Conservation (phyloP, 2,329 filamentous ascomycete species). For the Ophiostoma sp. region DNA sequence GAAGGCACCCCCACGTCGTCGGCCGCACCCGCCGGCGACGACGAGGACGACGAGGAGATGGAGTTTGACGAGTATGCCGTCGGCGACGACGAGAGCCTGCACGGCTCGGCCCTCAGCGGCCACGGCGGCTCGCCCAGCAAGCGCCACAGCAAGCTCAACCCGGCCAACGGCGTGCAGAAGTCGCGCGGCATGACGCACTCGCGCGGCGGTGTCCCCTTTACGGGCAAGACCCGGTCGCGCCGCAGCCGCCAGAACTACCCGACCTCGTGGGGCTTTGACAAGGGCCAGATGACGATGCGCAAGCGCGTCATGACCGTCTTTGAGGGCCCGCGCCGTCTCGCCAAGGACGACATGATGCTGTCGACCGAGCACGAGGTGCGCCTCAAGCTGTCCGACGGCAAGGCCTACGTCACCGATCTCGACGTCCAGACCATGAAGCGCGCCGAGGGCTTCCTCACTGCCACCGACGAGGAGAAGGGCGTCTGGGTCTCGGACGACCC, state of each 20-base stretch:
- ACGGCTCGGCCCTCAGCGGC: constrained; percentile 30
- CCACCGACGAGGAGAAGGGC: constrained; percentile 82
- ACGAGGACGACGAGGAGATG: constrained; percentile 43
- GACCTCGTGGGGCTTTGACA: constrained; percentile 84
- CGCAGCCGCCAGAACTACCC: constrained; percentile 94
- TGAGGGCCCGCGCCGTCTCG: constrained; percentile 77
- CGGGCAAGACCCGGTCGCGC: constrained; percentile 58
- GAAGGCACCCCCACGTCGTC: constrained; percentile 29
- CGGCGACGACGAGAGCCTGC: constrained; percentile 48
- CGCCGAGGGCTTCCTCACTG: constrained; percentile 74
- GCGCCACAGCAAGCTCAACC: constrained; percentile 51
- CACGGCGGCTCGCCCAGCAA: constrained; percentile 40
- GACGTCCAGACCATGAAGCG: constrained; percentile 85
- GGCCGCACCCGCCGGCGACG: constrained; percentile 36
- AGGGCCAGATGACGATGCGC: constrained; percentile 96
- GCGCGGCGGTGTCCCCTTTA: constrained; percentile 61
- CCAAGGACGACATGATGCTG: constrained; percentile 99
- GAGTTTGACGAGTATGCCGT: constrained; percentile 45
- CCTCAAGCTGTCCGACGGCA: constrained; percentile 67
- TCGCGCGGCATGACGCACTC: constrained; percentile 71
- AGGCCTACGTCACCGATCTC: constrained; percentile 83
- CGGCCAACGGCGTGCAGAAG: constrained; percentile 55
- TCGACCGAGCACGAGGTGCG: constrained; percentile 92
- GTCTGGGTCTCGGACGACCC: constrained; percentile 73
- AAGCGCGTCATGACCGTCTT: constrained; percentile 93